These are phyloP conservation scores for Vanderwaltozyma tropicalis DNA, from an alignment of 805 yeast species.

Conservation along the genomic window DNA sequence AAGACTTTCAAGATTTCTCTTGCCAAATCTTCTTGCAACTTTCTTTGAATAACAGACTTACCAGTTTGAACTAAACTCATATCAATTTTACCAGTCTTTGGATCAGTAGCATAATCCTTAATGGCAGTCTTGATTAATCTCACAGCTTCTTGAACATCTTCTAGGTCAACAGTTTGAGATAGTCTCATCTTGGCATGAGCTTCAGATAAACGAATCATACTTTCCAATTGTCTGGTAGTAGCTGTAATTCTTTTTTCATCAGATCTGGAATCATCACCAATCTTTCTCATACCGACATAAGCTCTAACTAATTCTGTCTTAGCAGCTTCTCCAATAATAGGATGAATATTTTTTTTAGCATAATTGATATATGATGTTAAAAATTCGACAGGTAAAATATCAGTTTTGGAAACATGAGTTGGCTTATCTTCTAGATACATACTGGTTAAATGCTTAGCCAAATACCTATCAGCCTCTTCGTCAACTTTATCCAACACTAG, in stretches of 20 bases:
- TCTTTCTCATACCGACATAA: slow-evolving; percentile 86
- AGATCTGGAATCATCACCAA: slow-evolving; percentile 84
- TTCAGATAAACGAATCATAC: slow-evolving; percentile 88
- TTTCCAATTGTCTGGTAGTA: slow-evolving; percentile 92
- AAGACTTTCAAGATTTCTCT: slow-evolving; percentile 49
- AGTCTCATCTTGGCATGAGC: slow-evolving; percentile 97
- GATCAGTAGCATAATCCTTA: slow-evolving; percentile 97
- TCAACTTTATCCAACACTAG: slow-evolving; percentile 88
- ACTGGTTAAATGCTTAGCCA: slow-evolving; percentile 83
- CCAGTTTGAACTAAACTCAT: slow-evolving; percentile 97
- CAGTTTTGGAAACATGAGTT: slow-evolving; percentile 53
- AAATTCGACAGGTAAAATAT: slow-evolving; percentile 76
- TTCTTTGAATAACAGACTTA: slow-evolving; percentile 77
- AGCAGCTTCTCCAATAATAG: slow-evolving; percentile 72
- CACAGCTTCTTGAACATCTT: slow-evolving; percentile 88
- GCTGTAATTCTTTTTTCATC: slow-evolving; percentile 92
- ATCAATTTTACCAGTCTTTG: slow-evolving; percentile 90
- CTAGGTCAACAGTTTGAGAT: slow-evolving; percentile 54
- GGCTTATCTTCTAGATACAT: slow-evolving; percentile 88
- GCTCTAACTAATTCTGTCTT: slow-evolving; percentile 75
- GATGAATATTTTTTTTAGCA: slow-evolving; percentile 77
- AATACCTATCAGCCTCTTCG: slow-evolving; percentile 68
- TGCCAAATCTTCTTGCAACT: slow-evolving; percentile 60
- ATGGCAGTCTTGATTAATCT: slow-evolving; percentile 87
- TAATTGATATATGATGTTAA: slow-evolving; percentile 84